Percentiles rank a stretch among this genome's conserved stretches.
These are phyloP conservation scores for Wallacemonas sp. DNA, from an alignment of 208 protist species.

Conservation along the genomic window DNA sequence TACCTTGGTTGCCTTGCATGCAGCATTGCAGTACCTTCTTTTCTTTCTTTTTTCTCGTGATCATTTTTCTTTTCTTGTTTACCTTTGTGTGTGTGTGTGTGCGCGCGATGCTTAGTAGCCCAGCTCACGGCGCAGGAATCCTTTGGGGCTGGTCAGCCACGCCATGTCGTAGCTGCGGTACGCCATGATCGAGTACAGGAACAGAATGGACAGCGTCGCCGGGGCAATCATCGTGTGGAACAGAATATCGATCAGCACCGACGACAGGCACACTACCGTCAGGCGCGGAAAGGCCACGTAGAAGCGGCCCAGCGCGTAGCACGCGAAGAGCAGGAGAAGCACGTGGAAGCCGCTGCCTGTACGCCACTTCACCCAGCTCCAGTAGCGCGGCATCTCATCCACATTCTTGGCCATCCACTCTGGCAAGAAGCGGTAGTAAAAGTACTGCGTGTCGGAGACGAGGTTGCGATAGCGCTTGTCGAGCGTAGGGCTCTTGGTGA, in stretches of 20 bases:
- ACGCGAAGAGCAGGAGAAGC: constrained; percentile 57
- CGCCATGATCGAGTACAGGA: constrained; percentile 83
- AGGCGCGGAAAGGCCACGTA: constrained; percentile 70
- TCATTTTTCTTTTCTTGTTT: constrained; percentile 16
- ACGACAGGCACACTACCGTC: constrained; percentile 63
- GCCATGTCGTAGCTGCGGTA: constrained; percentile 85
- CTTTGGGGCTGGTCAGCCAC: constrained; percentile 89
- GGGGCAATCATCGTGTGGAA: constrained; percentile 90
- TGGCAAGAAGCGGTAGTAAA: constrained; percentile 88
- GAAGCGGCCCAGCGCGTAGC: constrained; percentile 81
- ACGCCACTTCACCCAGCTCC: constrained; percentile 87
- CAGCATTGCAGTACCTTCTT: no score
- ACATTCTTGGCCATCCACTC: constrained; percentile 93
- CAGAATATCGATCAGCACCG: constrained; percentile 66
- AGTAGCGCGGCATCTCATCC: constrained; percentile 92
- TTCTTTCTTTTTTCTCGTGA: constrained; percentile 1
- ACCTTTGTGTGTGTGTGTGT: no score
- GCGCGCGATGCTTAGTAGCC: no score
- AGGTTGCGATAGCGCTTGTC: constrained; percentile 88
- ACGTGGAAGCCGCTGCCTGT: constrained; percentile 68
- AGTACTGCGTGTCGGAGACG: constrained; percentile 83
- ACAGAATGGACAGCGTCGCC: constrained; percentile 78
- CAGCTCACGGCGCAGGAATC: constrained; percentile 78
- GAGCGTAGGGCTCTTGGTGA: constrained; percentile 87
- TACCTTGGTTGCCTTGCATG: no score